Evolutionary conservation across 2,329 filamentous ascomycete species (phyloP).

Genomic region (Tolypocladium amazonense): DNA sequence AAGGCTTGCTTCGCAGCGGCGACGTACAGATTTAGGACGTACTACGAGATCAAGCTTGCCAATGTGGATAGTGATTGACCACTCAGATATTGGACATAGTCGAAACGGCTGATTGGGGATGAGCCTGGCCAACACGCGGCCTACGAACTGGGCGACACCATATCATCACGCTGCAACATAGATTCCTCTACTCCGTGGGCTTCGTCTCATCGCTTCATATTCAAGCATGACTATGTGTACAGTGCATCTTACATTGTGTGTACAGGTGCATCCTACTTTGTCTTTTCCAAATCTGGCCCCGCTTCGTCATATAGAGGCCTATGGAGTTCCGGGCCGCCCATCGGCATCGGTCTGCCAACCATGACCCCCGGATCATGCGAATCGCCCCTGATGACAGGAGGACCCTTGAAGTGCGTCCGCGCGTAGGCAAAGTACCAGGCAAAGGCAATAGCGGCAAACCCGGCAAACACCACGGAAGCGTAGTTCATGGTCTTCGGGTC

Average conservation of each 20-base stretch:
- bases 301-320: constrained; percentile 1
- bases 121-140: background rate
- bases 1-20: background rate
- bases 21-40: constrained; percentile 1
- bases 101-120: background rate
- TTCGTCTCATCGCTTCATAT: background rate
- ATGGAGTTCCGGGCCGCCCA: background rate
- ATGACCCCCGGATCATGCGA: background rate
- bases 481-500: constrained; percentile 52
- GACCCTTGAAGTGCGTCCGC: constrained; percentile 53
- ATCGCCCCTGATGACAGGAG: constrained; percentile 21
- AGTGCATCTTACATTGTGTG: no score
- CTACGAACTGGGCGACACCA: no score
- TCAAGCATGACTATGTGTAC: background rate
- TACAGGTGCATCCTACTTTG: background rate
- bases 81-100: background rate
- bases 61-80: background rate
- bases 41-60: background rate
- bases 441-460: constrained; percentile 48
- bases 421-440: constrained; percentile 54
- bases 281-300: background rate
- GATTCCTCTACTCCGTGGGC: no score
- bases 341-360: background rate
- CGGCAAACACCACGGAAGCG: constrained; percentile 54
- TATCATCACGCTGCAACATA: background rate